These are phyloP conservation scores for Skeletonema costatum DNA, from an alignment of 108 stramenopile genomes.

Conservation along the genomic window DNA sequence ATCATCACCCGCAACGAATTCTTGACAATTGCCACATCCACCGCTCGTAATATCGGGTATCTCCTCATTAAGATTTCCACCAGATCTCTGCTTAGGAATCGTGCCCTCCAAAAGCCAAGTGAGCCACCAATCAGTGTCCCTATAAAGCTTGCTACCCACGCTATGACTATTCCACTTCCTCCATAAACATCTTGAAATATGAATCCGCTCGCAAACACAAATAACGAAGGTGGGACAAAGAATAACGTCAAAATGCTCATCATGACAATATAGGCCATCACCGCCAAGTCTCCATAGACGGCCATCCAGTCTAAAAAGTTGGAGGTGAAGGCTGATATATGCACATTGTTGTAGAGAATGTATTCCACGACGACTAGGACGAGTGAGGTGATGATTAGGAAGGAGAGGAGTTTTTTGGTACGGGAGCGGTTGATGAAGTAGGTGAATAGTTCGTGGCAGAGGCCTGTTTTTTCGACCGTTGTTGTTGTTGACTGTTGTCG, in stretches of 20 bases:
- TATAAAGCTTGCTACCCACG: slow-evolving; percentile 20
- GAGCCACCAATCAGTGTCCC: slow-evolving; percentile 26
- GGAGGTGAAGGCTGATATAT: background rate
- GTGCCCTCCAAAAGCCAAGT: slow-evolving; percentile 32
- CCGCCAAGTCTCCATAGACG: background rate
- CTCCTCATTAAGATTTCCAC: slow-evolving; percentile 32
- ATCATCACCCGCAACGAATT: slow-evolving; percentile 44
- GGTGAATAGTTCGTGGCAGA: slow-evolving; percentile 5
- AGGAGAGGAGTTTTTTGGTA: slow-evolving; percentile 33
- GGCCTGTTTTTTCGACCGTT: background rate
- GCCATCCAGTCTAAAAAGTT: slow-evolving; percentile 27
- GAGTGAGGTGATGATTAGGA: slow-evolving; percentile 18
- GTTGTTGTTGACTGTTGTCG: background rate
- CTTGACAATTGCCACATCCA: slow-evolving; percentile 31
- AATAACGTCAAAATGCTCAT: slow-evolving; percentile 21
- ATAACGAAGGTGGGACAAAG: slow-evolving; percentile 37
- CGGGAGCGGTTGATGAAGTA: slow-evolving; percentile 22
- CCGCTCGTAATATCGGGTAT: slow-evolving; percentile 38
- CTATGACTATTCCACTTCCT: slow-evolving; percentile 7
- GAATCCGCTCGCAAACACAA: slow-evolving; percentile 39
- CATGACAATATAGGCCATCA: slow-evolving; percentile 21
- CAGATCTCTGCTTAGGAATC: slow-evolving; percentile 42
- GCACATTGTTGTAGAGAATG: slow-evolving; percentile 6
- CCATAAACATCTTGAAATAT: slow-evolving; percentile 31
- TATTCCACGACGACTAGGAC: slow-evolving; percentile 23